phyloP scores from a whole-genome alignment of 1,284 basidiomycete genomes.

The Mycena sp. region DNA sequence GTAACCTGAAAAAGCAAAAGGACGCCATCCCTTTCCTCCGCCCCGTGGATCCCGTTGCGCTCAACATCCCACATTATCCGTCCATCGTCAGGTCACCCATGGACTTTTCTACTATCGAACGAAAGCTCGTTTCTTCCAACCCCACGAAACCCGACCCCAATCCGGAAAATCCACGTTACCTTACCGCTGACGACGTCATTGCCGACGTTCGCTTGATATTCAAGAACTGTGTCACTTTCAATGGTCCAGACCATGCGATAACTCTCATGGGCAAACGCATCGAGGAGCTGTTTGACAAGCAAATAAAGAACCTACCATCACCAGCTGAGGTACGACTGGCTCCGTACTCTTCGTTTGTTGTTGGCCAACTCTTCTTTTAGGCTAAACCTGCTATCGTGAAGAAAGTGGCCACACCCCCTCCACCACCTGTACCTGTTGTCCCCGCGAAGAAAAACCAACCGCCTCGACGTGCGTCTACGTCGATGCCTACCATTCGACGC shows the following conservation, averaged over 20 bases:
- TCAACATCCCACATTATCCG: constrained; percentile 93
- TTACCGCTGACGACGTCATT: constrained; percentile 80
- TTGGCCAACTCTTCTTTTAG: constrained; percentile 44
- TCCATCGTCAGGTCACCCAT: constrained; percentile 91
- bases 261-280: constrained; percentile 83
- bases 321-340: constrained; percentile 71
- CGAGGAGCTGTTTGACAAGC: constrained; percentile 89
- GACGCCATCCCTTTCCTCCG: constrained; percentile 85
- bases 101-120: constrained; percentile 96
- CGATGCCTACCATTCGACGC: constrained; percentile 82
- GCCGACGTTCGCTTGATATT: constrained; percentile 89
- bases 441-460: constrained; percentile 59
- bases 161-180: constrained; percentile 76
- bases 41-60: constrained; percentile 91
- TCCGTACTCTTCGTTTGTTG: constrained; percentile 26
- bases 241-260: constrained; percentile 90
- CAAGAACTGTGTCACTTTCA: constrained; percentile 91
- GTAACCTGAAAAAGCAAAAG: constrained; percentile 88
- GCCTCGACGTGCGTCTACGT: constrained; percentile 74
- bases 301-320: constrained; percentile 85
- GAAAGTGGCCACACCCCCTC: constrained; percentile 56
- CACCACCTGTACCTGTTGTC: constrained; percentile 49
- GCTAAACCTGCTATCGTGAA: constrained; percentile 55
- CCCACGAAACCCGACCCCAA: constrained; percentile 80
- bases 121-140: constrained; percentile 83